Base-by-base conservation (phyloP, 2,329 filamentous ascomycete genomes). In the Dothideomycetidae sp. region DNA sequence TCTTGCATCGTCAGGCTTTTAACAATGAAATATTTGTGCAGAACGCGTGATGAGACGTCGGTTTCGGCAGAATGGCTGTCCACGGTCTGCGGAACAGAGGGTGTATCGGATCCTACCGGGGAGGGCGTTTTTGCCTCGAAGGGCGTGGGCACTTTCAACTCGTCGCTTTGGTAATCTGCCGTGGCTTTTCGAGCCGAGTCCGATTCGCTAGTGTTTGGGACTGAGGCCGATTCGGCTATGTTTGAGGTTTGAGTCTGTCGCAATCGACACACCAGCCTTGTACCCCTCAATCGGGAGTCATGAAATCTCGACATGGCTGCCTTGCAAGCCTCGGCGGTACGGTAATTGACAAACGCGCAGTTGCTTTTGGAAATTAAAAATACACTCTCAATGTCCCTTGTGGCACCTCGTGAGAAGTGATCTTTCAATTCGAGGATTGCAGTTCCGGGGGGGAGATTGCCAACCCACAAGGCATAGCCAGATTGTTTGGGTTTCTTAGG, bases 311-410 rank as follows among this genome's bases (percentile, higher is more conserved):
- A 70, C 63, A 93, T 82, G 0, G 88, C 88, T 5, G 72, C 68
- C 5, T 71, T 61, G 53, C 85, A 94, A 4, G 75, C 74, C 3
- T 66, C 61, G 50, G 93, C 85, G 35, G 83, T 80, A 44, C 78
- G 81, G 56, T 92, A 96, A 53, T 96, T 96, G 46, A 93, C 84
- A 61, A 96, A 96, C 0, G 86, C 88, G 52, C 88, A 96, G 53
- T 94, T 94, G 55, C 86, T 94, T 57, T 94, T 94, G 0, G 86
- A 88, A 29, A 96, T 96, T 23, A 96, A 63, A 48, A 96, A 94
- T 0, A 96, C 64, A 32, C 85, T 93, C 54, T 93, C 81, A 14
- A 96, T 73, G 1, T 85, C 71, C 29, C 67, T 72, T 0, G 68
- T 70, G 0, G 83, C 78, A 46, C 86, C 79, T 44, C 73, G 75